Percentiles rank a stretch among this genome's conserved stretches.
These are phyloP conservation scores for Osmozyma mogii DNA, from an alignment of 805 yeast genomes.

Conservation along the genomic window DNA sequence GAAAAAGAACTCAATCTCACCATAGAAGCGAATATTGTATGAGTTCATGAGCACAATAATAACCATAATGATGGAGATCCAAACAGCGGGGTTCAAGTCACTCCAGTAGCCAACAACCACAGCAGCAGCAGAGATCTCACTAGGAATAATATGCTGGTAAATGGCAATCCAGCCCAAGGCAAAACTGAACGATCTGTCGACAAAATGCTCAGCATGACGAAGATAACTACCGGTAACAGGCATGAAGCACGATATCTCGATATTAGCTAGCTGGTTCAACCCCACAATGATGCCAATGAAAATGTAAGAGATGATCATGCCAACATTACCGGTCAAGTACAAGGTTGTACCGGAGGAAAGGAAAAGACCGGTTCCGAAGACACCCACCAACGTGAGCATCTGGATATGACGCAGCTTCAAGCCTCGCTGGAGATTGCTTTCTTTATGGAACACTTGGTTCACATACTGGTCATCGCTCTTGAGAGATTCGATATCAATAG, in stretches of 20 bases:
- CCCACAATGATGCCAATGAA: conserved; percentile 38
- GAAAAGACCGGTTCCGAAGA: conserved; percentile 46
- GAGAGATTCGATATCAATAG: background rate
- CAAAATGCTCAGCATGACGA: conserved; percentile 29
- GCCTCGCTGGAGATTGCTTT: background rate
- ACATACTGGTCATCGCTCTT: no score
- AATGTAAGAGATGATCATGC: conserved; percentile 41
- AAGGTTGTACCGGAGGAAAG: conserved; percentile 46
- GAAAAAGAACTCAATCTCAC: conserved; percentile 22
- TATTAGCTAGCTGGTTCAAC: conserved; percentile 31
- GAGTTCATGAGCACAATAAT: conserved; percentile 27
- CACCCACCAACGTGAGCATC: conserved; percentile 12
- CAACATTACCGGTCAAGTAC: conserved; percentile 23
- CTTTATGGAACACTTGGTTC: background rate
- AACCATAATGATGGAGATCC: conserved; percentile 36
- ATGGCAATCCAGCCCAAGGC: conserved; percentile 34
- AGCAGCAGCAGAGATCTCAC: conserved; percentile 41
- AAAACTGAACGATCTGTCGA: conserved; percentile 36
- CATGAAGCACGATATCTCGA: conserved; percentile 30
- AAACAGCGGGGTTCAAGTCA: conserved; percentile 35
- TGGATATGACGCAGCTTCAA: conserved; percentile 1
- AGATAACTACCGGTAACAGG: conserved; percentile 31
- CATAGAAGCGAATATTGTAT: conserved; percentile 28
- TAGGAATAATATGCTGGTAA: conserved; percentile 28
- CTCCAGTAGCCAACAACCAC: conserved; percentile 40